Percentiles rank a stretch among this genome's conserved stretches.
These are phyloP conservation scores for Phoma sp. DNA, from an alignment of 2,329 filamentous ascomycete genomes.

Conservation along the genomic window DNA sequence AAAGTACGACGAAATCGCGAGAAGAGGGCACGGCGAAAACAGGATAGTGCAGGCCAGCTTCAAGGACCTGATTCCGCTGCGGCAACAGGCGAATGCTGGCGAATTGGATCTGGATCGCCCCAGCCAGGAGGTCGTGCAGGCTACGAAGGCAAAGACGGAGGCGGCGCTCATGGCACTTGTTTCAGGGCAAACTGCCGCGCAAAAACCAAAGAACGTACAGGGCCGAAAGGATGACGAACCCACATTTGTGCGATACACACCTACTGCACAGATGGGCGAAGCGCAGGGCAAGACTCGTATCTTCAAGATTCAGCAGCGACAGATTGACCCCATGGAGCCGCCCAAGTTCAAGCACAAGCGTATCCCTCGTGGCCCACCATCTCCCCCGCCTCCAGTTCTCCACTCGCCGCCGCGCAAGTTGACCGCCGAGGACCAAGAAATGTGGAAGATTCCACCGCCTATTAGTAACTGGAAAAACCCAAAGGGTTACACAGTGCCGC, in stretches of 20 bases:
- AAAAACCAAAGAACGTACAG: constrained; percentile 95
- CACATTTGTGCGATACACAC: constrained; percentile 94
- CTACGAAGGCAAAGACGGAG: constrained; percentile 86
- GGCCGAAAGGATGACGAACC: constrained; percentile 80
- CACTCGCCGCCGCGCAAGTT: constrained; percentile 93
- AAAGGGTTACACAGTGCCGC: constrained; percentile 93
- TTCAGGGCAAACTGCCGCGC: constrained; percentile 83
- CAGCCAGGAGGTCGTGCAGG: constrained; percentile 81
- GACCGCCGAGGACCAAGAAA: constrained; percentile 95
- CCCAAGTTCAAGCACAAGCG: constrained; percentile 99
- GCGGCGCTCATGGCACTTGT: constrained; percentile 84
- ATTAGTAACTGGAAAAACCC: constrained; percentile 99
- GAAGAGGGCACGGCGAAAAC: constrained; percentile 82
- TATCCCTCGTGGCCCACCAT: constrained; percentile 90
- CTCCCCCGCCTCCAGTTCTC: constrained; percentile 91
- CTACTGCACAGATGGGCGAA: constrained; percentile 96
- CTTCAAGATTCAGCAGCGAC: constrained; percentile 96
- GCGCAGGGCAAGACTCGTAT: constrained; percentile 87
- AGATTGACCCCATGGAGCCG: constrained; percentile 94
- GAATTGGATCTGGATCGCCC: constrained; percentile 88
- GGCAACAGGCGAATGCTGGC: constrained; percentile 90
- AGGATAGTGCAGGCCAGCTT: constrained; percentile 94
- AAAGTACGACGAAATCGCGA: constrained; percentile 94
- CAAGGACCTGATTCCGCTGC: constrained; percentile 92
- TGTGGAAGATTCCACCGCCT: constrained; percentile 89